Conservation (phyloP, 2,329 filamentous ascomycete genomes). For the Lasiodiplodia sp. region DNA sequence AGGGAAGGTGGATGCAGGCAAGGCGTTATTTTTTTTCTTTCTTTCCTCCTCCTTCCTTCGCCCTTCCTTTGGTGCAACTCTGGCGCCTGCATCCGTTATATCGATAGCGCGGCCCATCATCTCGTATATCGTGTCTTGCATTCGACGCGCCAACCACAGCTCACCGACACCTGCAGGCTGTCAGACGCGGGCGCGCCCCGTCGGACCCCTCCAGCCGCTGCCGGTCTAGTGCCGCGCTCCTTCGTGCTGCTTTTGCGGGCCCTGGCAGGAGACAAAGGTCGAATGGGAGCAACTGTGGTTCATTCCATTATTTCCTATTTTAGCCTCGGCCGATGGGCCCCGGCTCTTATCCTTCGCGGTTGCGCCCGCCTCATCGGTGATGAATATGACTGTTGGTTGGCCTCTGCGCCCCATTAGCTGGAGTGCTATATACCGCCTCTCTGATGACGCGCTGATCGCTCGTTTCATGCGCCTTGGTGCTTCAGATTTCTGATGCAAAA, state of each 20-base stretch:
- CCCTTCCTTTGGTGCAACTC: background rate
- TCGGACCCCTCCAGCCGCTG: background rate
- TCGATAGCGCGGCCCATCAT: background rate
- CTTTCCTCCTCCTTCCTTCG: background rate
- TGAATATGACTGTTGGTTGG: background rate
- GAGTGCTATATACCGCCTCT: background rate
- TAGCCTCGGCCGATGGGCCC: conserved; percentile 5
- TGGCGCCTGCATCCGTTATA: conserved; percentile 3
- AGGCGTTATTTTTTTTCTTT: background rate
- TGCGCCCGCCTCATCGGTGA: background rate
- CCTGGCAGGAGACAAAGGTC: background rate
- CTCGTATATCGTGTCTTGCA: conserved; percentile 7
- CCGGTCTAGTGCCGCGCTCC: background rate
- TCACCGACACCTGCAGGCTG: conserved; percentile 6
- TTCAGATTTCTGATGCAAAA: conserved; percentile 12
- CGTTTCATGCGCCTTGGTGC: conserved; percentile 3
- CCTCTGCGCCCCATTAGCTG: background rate
- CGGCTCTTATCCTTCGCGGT: background rate
- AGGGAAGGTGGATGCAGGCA: background rate
- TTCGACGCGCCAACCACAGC: background rate
- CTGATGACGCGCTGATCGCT: conserved; percentile 14
- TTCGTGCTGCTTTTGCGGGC: background rate
- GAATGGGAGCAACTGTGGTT: background rate
- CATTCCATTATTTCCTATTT: conserved; percentile 17
- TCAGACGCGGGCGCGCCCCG: background rate